These are phyloP conservation scores for Conticribra guillardii DNA, from an alignment of 108 stramenopile species.

Conservation along the genomic window DNA sequence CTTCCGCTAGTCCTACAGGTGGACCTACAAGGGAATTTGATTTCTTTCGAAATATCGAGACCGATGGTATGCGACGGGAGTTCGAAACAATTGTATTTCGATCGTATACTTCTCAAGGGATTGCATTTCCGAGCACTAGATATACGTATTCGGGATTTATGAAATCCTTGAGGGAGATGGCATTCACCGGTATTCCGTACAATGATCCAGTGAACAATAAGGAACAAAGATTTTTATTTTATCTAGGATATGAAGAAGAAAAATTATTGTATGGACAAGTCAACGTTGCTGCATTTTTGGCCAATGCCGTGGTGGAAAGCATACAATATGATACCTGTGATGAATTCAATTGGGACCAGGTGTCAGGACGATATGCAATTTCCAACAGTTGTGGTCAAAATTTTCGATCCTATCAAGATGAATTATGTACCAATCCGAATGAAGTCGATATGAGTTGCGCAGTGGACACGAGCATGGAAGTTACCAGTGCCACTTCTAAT, in stretches of 20 bases:
- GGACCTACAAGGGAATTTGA: background rate
- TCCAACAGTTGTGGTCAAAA: constrained; percentile 44
- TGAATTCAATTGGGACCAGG: constrained; percentile 22
- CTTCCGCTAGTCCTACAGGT: background rate
- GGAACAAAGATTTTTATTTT: constrained; percentile 10
- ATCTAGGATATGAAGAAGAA: constrained; percentile 13
- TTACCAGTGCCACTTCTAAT: constrained; percentile 8
- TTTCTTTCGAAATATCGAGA: constrained; percentile 8
- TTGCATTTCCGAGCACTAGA: constrained; percentile 6
- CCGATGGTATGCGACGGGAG: background rate
- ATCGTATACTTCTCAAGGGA: constrained; percentile 9
- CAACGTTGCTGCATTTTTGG: constrained; percentile 35
- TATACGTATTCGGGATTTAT: constrained; percentile 11
- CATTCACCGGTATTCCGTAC: background rate
- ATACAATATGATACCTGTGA: constrained; percentile 43
- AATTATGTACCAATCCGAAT: constrained; percentile 19
- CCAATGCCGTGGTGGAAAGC: constrained; percentile 40
- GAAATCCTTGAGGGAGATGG: constrained; percentile 13
- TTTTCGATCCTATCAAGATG: constrained; percentile 25
- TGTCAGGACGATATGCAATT: constrained; percentile 13
- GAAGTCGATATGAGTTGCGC: constrained; percentile 25
- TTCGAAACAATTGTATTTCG: background rate
- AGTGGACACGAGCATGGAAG: constrained; percentile 31
- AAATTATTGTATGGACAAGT: constrained; percentile 25
- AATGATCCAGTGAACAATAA: background rate